Evolutionary conservation across 2,329 filamentous ascomycete genomes (phyloP), one percentile per base, ranked within the genome.

Genomic region (Aspergillus sergii): DNA sequence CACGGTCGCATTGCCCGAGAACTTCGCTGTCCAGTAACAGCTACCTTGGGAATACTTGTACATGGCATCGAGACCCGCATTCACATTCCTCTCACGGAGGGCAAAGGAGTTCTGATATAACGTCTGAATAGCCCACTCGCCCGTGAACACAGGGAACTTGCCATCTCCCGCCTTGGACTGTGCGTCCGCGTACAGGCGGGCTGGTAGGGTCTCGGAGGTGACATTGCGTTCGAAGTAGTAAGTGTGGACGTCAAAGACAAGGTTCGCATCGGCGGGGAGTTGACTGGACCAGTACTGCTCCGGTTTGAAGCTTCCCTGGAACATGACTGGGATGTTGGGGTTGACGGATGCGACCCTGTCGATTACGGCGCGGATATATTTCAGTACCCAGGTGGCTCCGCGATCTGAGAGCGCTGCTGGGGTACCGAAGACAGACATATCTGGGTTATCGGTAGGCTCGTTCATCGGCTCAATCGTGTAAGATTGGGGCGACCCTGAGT

Each of bases 381-480:
- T 66, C 34, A 69, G 12, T 19, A 74, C 57, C 69, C 69, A 74
- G 4, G 39, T 32, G 2, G 72, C 72, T 7, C 68, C 72, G 5
- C 61, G 43, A 10, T 70, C 70, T 1, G 69, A 66, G 2, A 74
- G 50, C 3, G 70, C 70, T 8, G 60, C 68, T 0, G 70, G 63
- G 1, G 72, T 72, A 10, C 71, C 71, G 23, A 74, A 72, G 2
- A 62, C 60, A 1, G 65, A 59, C 46, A 72, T 69, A 53, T 72
- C 60, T 3, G 41, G 53, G 28, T 69, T 69, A 54, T 72, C 70
- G 7, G 66, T 66, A 4, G 72, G 69, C 59, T 74, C 71, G 50
- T 73, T 73, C 59, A 74, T 69, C 1, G 71, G 71, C n/a, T 67
- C 68, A 23, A 73, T 62, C 2, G 67, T 72, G 45, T 68, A 74